Conservation (phyloP, 306 rosid genomes). For the Herpetospermum pedunculosum region DNA sequence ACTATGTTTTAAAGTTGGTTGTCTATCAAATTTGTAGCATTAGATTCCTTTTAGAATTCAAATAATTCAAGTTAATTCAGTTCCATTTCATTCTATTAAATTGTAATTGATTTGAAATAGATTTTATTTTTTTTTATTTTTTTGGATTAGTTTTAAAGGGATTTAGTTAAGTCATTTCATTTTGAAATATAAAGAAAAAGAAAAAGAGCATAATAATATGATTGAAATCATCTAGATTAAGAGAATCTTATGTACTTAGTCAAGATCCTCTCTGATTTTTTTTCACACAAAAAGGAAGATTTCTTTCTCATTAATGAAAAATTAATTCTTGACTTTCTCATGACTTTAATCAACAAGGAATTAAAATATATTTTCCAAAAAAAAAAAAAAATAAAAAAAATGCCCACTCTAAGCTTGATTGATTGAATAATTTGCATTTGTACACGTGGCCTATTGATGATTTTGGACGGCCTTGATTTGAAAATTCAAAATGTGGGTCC, state of each 20-base stretch:
- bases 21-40: background rate
- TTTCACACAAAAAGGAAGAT: background rate
- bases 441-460: background rate
- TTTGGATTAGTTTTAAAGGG: too few species aligned
- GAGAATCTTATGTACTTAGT: background rate
- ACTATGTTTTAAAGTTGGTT: background rate
- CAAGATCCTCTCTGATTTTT: background rate
- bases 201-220: background rate
- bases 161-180: background rate
- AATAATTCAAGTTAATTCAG: background rate
- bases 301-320: constrained; percentile 1
- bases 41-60: background rate
- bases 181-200: background rate
- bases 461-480: constrained; percentile 1
- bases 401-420: background rate
- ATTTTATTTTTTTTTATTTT: too few species aligned
- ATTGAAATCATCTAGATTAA: background rate
- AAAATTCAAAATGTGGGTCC: background rate
- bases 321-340: background rate
- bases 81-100: background rate
- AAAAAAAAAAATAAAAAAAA: too few species aligned
- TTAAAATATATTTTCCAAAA: too few species aligned
- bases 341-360: background rate
- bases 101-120: background rate
- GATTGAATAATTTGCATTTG: background rate